Evolutionary conservation across 345 rosid species (phyloP).

Genomic region (Camelina sativa): DNA sequence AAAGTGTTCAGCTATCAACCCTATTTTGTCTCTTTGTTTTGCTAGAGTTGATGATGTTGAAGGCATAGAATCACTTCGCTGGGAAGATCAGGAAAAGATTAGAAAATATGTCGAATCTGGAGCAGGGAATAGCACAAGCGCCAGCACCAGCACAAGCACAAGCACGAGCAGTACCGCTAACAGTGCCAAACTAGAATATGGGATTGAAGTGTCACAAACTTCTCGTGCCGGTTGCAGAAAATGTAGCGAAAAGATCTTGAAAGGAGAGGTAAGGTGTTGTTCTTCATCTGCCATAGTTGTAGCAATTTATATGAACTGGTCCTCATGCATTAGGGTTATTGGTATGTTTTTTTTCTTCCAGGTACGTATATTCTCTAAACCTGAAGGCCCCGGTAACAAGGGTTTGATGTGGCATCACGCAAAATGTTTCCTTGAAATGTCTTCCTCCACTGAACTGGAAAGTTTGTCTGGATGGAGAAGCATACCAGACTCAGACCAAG

Average conservation of each 20-base stretch:
- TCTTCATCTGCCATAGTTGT: constrained; percentile 27
- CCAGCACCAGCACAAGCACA: not conserved
- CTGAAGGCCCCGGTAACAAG: constrained; percentile 63
- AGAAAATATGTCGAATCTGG: constrained; percentile 67
- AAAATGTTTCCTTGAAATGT: constrained; percentile 63
- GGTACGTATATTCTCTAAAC: constrained; percentile 82
- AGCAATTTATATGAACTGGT: constrained; percentile 17
- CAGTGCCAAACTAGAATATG: constrained; percentile 49
- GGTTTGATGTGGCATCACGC: constrained; percentile 90
- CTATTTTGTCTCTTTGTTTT: constrained; percentile 17
- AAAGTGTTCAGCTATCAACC: constrained; percentile 7
- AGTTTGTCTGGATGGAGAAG: constrained; percentile 79
- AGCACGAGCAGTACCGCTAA: not conserved
- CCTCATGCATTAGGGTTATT: constrained; percentile 17
- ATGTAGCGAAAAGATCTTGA: constrained; percentile 76
- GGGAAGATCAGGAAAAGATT: constrained; percentile 95
- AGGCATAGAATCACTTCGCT: constrained; percentile 82
- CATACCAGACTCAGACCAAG: constrained; percentile 71
- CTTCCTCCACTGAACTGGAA: constrained; percentile 61
- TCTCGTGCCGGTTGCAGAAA: constrained; percentile 82
- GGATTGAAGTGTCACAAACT: constrained; percentile 77
- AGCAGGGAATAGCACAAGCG: constrained; percentile 18
- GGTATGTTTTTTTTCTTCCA: constrained; percentile 32
- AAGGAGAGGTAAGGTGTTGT: constrained; percentile 76
- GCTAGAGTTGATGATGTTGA: constrained; percentile 88